Conservation (phyloP, 1,284 basidiomycete genomes). For the Violaceomyces palustris region DNA sequence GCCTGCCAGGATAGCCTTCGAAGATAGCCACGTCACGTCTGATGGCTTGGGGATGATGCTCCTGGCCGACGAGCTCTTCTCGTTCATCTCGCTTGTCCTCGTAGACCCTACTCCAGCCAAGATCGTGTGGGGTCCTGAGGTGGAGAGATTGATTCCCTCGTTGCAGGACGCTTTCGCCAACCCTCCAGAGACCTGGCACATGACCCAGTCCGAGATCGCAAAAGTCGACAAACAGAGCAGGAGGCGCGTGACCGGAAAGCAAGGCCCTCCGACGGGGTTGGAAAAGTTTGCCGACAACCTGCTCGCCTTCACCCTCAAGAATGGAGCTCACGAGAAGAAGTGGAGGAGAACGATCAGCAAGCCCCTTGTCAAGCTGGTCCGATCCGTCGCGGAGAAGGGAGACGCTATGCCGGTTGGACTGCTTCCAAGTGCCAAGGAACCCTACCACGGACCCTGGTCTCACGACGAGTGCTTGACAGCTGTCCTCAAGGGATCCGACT, state of each 20-base stretch:
- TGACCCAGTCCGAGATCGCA: constrained; percentile 3
- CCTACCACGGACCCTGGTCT: constrained; percentile 1
- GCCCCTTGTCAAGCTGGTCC: constrained; percentile 9
- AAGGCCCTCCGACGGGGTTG: constrained; percentile 2
- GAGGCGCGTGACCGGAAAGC: constrained; percentile 17
- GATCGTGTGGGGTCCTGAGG: constrained; percentile 9
- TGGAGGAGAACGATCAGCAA: constrained; percentile 5
- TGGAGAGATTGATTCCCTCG: constrained; percentile 8
- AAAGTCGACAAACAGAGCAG: constrained; percentile 6
- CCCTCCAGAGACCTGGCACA: constrained; percentile 5
- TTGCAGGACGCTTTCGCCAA: constrained; percentile 10
- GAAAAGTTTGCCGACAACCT: constrained; percentile 7
- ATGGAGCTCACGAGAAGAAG: too few species aligned
- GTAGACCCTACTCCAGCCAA: neutral
- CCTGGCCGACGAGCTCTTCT: constrained; percentile 8
- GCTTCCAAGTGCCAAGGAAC: constrained; percentile 8
- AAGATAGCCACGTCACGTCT: constrained; percentile 11
- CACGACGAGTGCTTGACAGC: constrained; percentile 5
- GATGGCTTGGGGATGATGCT: constrained; percentile 18
- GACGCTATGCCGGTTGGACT: constrained; percentile 20
- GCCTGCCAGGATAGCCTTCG: constrained; percentile 5
- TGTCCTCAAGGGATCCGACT: neutral
- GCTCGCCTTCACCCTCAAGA: constrained; percentile 4
- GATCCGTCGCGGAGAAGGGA: constrained; percentile 12
- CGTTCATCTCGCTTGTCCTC: constrained; percentile 5